Evolutionary conservation across 78 protist species (phyloP), one percentile per base, ranked within the genome.

Genomic region (Dictyostelium citrinum): DNA sequence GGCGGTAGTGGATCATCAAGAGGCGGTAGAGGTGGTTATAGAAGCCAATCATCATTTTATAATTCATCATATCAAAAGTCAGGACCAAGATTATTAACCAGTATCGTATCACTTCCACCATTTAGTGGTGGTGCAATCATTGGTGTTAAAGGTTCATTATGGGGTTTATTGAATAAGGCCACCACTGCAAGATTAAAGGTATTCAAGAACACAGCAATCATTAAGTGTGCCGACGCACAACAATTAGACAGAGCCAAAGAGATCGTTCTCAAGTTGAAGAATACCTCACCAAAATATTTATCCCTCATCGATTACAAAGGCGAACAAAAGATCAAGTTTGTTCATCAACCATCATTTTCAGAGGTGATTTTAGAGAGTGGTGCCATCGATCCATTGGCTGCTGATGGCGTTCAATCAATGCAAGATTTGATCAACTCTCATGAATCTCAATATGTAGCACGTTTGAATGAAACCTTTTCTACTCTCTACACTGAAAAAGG

Each of bases 161-260:
- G 93, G 93, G 93, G 93, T 29, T 58, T 88, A 12, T 43, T 88
- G 51, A 88, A 88, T 58, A 88, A 88, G n/a, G 93, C 93, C 0
- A 88, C 93, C 64, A 88, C 72, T 7, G 93, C 93, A 22, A 76
- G 93, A 79, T 60, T 88, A 35, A 88, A 88, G 24, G 83, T 88
- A 37, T 61, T 67, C 35, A 88, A 78, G 55, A 78, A 67, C 0
- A 39, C 79, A 43, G 93, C 85, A 20, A 35, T 78, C 71, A 88
- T 88, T n/a, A 88, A 78, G 35, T 88, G 93, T 78, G 60, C 85
- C 51, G 93, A 88, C 55, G 77, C 93, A 46, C 86, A 76, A 88
- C 93, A 88, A 88, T 60, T 88, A 17, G 93, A 88, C 3, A 88
- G 93, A 88, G 93, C 93, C 17, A 88, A 88, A 45, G 93, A 88